phyloP scores from a whole-genome alignment of 2,329 filamentous ascomycete species.

The Podosphaera xanthii region DNA sequence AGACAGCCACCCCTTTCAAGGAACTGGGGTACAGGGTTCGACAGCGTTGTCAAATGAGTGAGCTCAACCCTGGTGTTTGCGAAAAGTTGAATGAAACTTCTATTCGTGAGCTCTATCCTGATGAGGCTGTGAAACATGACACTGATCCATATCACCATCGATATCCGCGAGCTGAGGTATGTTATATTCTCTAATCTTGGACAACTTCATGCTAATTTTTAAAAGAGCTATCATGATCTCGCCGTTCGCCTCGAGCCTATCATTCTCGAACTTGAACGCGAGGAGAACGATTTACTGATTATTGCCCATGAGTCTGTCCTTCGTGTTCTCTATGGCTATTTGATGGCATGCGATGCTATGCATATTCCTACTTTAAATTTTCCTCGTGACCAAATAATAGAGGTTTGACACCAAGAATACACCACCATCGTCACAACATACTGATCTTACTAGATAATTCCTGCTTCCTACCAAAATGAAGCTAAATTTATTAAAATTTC shows the following conservation, averaged over 20 bases:
- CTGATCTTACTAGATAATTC: slow-evolving; percentile 42
- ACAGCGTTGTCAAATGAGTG: slow-evolving; percentile 88
- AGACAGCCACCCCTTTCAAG: slow-evolving; percentile 68
- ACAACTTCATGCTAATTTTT: slow-evolving; percentile 3
- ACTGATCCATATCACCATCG: slow-evolving; percentile 90
- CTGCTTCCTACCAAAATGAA: slow-evolving; percentile 90
- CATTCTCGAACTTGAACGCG: slow-evolving; percentile 87
- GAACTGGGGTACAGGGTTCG: slow-evolving; percentile 64
- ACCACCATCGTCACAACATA: not conserved
- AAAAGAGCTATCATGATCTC: slow-evolving; percentile 84
- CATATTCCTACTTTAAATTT: slow-evolving; percentile 88
- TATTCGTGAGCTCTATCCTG: slow-evolving; percentile 63
- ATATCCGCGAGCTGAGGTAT: slow-evolving; percentile 79
- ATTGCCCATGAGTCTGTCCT: slow-evolving; percentile 97
- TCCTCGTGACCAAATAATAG: slow-evolving; percentile 90
- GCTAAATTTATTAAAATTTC: slow-evolving; percentile 78
- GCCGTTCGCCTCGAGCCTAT: slow-evolving; percentile 96
- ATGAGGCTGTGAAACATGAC: slow-evolving; percentile 83
- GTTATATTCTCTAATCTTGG: slow-evolving; percentile 4
- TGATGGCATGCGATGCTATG: slow-evolving; percentile 94
- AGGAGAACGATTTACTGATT: slow-evolving; percentile 93
- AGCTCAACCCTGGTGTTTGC: slow-evolving; percentile 88
- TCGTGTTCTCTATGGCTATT: slow-evolving; percentile 83
- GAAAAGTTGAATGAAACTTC: slow-evolving; percentile 74
- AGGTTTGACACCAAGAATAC: slow-evolving; percentile 25